Base-by-base conservation (phyloP, 1,139 yeast species). In the Saccharomycopsis phalli region DNA sequence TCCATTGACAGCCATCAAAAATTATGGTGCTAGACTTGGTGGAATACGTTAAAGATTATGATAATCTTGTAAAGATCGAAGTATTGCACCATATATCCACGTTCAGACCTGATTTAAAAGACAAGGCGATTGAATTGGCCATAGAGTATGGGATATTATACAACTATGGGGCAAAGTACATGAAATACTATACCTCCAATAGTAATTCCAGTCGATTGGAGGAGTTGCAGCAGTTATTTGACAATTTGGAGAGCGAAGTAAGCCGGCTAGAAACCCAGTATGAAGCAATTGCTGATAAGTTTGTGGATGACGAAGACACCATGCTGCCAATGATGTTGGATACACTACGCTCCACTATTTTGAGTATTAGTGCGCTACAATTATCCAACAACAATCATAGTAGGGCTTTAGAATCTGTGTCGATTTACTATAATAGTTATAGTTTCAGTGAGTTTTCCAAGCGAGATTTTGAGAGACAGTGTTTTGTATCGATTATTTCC, bases 41-140 rank as follows among this genome's bases (percentile, higher is more conserved):
- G 7, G 16, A 27, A 22, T 3, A 14, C 8, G n/a, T 20, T 19
- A 4, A 14, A 11, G 4, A 14, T 4, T 14, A n/a, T 34, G 27
- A 21, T 35, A 17, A 35, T 29, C 11, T 30, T 19, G 18, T 17
- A 6, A 37, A 37, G 16, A 28, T 53, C 19, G 45, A 45, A 29
- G 41, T 51, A 23, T 39, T 51, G 23, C 39, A 34, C 14, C 47
- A 47, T 31, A 48, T 53, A 8, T 47, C 47, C 16, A 31, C 14
- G 10, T 38, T 41, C 7, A 41, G 36, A 33, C 49, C 49, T 2
- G 34, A 39, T 2, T 22, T 42, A n/a, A 36, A 37, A 3, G 16
- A 29, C 14, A 41, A 31, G 3, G 36, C 41, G 2, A 22, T 49
- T 16, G 33, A 33, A 16, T 31, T 20, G 16, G 46, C 50, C 1